phyloP scores from a whole-genome alignment of 225 moss, liverwort and hornwort species.

The Bryum argenteum region DNA sequence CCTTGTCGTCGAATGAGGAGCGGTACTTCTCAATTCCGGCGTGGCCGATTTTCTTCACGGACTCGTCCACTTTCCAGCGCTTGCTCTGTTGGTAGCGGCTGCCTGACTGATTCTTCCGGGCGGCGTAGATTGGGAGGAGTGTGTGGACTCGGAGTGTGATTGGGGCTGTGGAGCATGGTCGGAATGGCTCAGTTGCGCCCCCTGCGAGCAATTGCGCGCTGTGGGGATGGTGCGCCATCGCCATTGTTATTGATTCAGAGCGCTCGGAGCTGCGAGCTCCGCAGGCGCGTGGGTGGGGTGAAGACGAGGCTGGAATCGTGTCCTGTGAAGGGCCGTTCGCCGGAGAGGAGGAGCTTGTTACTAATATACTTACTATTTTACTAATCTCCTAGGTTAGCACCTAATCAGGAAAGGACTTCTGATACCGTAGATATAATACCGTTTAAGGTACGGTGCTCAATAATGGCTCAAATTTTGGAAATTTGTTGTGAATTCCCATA shows the following conservation, averaged over 20 bases:
- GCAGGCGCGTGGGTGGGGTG: neutral
- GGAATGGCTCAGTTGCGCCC: neutral
- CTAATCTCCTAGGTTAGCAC: neutral
- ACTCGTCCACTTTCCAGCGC: constrained; percentile 66
- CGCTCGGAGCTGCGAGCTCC: neutral
- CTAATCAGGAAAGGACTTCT: too few relatives aligned
- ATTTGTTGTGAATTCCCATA: too few relatives aligned
- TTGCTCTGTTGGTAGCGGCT: constrained; percentile 57
- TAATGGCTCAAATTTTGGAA: too few relatives aligned
- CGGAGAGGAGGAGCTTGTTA: neutral
- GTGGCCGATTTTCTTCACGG: constrained; percentile 59
- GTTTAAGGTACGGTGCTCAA: too few relatives aligned
- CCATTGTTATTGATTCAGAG: constrained; percentile 4
- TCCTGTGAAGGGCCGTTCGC: constrained; percentile 38
- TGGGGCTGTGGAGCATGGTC: neutral
- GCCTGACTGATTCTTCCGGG: constrained; percentile 59
- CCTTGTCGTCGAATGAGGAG: constrained; percentile 46
- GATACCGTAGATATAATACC: too few relatives aligned
- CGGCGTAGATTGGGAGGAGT: constrained; percentile 26
- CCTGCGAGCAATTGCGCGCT: neutral
- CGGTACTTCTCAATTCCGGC: constrained; percentile 61
- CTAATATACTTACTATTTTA: neutral
- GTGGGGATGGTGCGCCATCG: constrained; percentile 35
- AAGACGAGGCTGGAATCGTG: constrained; percentile 23
- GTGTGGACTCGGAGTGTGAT: neutral